Evolutionary conservation across 2,329 filamentous ascomycete genomes (phyloP).

Genomic region (Ceratocystiopsis brevicomis): DNA sequence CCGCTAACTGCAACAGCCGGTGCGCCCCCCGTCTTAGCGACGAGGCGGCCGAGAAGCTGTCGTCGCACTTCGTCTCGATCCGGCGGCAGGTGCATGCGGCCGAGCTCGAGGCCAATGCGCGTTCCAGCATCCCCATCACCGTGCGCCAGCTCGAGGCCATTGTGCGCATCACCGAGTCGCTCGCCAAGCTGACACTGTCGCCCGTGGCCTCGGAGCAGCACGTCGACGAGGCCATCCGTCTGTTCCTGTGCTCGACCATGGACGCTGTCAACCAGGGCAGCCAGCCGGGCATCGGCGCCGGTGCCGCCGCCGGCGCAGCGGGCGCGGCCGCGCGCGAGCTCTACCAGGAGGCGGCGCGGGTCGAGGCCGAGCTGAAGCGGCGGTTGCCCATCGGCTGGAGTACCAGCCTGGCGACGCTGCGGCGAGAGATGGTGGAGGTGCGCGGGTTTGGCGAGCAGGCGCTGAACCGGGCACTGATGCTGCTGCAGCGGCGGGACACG

Average conservation of each 20-base stretch:
- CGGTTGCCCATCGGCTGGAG: constrained; percentile 89
- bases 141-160: constrained; percentile 94
- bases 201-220: constrained; percentile 77
- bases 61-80: constrained; percentile 92
- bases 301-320: constrained; percentile 18
- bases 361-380: constrained; percentile 76
- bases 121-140: constrained; percentile 91
- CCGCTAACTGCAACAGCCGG: constrained; percentile 37
- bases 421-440: constrained; percentile 78
- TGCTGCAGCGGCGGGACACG: constrained; percentile 74
- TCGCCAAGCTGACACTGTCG: constrained; percentile 77
- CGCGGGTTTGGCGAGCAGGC: constrained; percentile 79
- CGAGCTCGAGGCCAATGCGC: constrained; percentile 73
- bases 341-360: constrained; percentile 70
- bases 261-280: constrained; percentile 86
- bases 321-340: constrained; percentile 71
- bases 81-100: constrained; percentile 81
- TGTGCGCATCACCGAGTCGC: constrained; percentile 86
- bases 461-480: constrained; percentile 65
- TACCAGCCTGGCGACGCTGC: constrained; percentile 69
- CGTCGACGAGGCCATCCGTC: constrained; percentile 89
- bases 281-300: constrained; percentile 5
- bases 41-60: constrained; percentile 87
- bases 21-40: constrained; percentile 81
- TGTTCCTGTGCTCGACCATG: constrained; percentile 96